Evolutionary conservation across 73 alveolate genomes (phyloP), one percentile per base, ranked within the genome.

Genomic region (Symbiodinium pilosum): DNA sequence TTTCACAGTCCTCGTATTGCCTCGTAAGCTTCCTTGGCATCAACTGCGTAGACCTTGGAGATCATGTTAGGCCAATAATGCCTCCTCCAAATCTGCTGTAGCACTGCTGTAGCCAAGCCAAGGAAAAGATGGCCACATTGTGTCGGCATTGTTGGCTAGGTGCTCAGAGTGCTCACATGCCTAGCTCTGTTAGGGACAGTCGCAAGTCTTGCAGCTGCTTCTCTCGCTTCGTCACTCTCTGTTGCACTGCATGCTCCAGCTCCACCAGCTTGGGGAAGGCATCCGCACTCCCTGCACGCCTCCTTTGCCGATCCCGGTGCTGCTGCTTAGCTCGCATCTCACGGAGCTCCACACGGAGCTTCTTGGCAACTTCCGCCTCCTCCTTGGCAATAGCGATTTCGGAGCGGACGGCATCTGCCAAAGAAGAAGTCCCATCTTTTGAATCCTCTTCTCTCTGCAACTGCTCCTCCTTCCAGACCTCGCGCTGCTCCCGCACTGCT

Each of bases 321-420:
- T 54, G 94, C 51, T 87, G 94, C 85, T 59, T 38, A 39, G 94
- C 94, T 24, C 94, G 81, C 94, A 87, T 59, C 54, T 36, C 85
- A n/a, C 93, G 39, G 36, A 86, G 28, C 77, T 86, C 93, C 7
- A 87, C 86, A 6, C 94, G 81, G 12, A 87, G 81, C 28, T 83
- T 42, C 32, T 51, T 43, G 24, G 94, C 94, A 26, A 28, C 44
- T 40, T 81, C 88, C 32, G 94, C 86, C 44, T 87, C 94, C 21
- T 24, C 42, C 43, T 87, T 42, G 2, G 71, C 59, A 32, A 9
- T 32, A 6, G 68, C 26, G 4, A 83, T 59, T 42, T 54, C 86
- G 6, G 54, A 47, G 16, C 59, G 94, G 20, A 87, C 68, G 4
- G 85, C 85, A 8, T 38, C 85, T 56, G 43, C 69, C 40, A 87